Evolutionary conservation across 2,329 filamentous ascomycete genomes (phyloP).

Genomic region (Fusarium multiceps): DNA sequence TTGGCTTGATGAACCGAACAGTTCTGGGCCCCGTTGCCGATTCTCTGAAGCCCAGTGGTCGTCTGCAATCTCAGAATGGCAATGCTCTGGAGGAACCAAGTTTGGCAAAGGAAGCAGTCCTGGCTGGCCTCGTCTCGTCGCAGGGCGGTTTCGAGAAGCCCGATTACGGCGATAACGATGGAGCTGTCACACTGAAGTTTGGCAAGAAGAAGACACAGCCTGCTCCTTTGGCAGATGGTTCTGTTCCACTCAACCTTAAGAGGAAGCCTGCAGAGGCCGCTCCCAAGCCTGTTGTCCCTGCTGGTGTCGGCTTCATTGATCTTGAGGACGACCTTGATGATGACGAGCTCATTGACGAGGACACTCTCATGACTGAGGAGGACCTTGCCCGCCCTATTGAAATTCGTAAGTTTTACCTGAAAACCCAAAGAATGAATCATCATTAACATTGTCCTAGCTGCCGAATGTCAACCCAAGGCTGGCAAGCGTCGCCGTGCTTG

Average conservation of each 20-base stretch:
- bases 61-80: slow-evolving; percentile 76
- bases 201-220: slow-evolving; percentile 51
- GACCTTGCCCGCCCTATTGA: slow-evolving; percentile 82
- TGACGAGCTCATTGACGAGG: slow-evolving; percentile 92
- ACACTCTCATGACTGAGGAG: slow-evolving; percentile 84
- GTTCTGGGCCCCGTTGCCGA: slow-evolving; percentile 77
- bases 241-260: slow-evolving; percentile 56
- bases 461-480: slow-evolving; percentile 86
- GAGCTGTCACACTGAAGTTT: slow-evolving; percentile 64
- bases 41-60: slow-evolving; percentile 76
- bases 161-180: slow-evolving; percentile 67
- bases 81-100: slow-evolving; percentile 61
- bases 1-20: slow-evolving; percentile 71
- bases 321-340: slow-evolving; percentile 74
- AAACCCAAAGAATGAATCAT: not conserved
- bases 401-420: slow-evolving; percentile 73
- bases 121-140: slow-evolving; percentile 79
- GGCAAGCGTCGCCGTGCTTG: slow-evolving; percentile 92
- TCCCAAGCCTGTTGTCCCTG: slow-evolving; percentile 58
- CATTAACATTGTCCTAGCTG: slow-evolving; percentile 61
- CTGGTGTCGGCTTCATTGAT: slow-evolving; percentile 75
- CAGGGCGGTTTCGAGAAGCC: slow-evolving; percentile 79
- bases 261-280: slow-evolving; percentile 53
- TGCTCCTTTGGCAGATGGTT: slow-evolving; percentile 35
- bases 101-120: slow-evolving; percentile 76